phyloP scores from a whole-genome alignment of 2,329 filamentous ascomycete species.

The Aspergillus amoenus region DNA sequence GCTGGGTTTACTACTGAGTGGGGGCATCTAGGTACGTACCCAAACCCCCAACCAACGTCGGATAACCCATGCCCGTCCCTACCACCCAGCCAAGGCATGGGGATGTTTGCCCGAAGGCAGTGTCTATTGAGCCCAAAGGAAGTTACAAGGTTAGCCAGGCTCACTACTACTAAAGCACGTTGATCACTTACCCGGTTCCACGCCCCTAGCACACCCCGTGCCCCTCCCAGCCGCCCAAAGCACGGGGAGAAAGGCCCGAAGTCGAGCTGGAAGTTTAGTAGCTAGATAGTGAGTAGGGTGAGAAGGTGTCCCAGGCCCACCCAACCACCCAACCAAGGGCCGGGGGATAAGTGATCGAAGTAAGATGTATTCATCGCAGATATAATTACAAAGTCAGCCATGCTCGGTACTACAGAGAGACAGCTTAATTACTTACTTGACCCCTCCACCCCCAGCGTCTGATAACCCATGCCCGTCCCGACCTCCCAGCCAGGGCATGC shows the following conservation, averaged over 20 bases:
- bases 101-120: too few relatives aligned
- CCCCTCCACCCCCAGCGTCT: not conserved
- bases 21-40: not conserved
- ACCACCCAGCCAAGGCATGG: conserved; percentile 14
- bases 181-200: too few relatives aligned
- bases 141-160: too few relatives aligned
- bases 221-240: too few relatives aligned
- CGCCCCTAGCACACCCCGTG: too few relatives aligned
- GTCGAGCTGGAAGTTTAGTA: too few relatives aligned
- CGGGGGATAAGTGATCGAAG: not conserved
- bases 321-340: conserved; percentile 4
- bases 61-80: conserved; percentile 17
- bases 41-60: not conserved
- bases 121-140: too few relatives aligned
- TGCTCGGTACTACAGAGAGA: too few relatives aligned
- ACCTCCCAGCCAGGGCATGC: conserved; percentile 13
- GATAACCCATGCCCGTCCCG: conserved; percentile 16
- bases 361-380: not conserved
- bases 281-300: too few relatives aligned
- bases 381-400: not conserved
- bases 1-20: not conserved
- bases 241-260: too few relatives aligned
- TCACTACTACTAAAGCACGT: too few relatives aligned
- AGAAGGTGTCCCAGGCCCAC: conserved; percentile 11
- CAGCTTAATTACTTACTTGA: not conserved